Base-by-base conservation (phyloP, 352 stramenopile genomes). In the Aphanomyces euteiches region DNA sequence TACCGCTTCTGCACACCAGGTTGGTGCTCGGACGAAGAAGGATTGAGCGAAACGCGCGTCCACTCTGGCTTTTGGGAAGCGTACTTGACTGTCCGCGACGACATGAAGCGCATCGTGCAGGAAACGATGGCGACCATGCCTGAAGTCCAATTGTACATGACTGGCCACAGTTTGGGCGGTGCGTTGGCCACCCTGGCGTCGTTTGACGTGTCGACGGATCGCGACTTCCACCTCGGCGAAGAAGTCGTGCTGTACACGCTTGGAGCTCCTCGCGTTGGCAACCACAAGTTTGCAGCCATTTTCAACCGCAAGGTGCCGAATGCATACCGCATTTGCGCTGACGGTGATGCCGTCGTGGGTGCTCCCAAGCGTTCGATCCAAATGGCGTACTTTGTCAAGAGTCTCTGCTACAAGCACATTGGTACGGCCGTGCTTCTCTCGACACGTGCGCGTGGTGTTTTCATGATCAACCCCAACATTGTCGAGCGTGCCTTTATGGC, bases 161-260 rank as follows among this genome's bases (percentile, higher is more conserved):
- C 61, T 10, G 61, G 61, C 1, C 61, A 69, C 48, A 54, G 36
- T 17, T 19, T 69, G 8, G 61, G 61, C 4, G 61, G 61, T 7
- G 61, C 61, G 19, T 36, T 69, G 7, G 61, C 61, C 5, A 69
- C 61, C 6, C 36, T 69, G 0, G 40, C 40, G 39, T 36, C 61
- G 13, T 60, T 57, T 28, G 61, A 69, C 36, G 15, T 69, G 34
- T 36, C 58, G 28, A 69, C 61, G 5, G 61, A 69, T 38, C 7
- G 13, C 21, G 8, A 13, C 12, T 69, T 47, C 12, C 61, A 56
- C 45, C 38, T 69, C 12, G 48, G 4, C n/a, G 61, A 69, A 59
- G 61, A 69, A 54, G 47, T 78, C 4, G 39, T 72, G 37, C 45
- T 79, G 65, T 78, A 78, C 41, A 80, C 70, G 43, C 78, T 78